A percentile compares a stretch with the other conserved stretches of the same genome.
These are phyloP conservation scores for Diplodia corticola DNA, from an alignment of 2,329 filamentous ascomycete species.

Conservation along the genomic window DNA sequence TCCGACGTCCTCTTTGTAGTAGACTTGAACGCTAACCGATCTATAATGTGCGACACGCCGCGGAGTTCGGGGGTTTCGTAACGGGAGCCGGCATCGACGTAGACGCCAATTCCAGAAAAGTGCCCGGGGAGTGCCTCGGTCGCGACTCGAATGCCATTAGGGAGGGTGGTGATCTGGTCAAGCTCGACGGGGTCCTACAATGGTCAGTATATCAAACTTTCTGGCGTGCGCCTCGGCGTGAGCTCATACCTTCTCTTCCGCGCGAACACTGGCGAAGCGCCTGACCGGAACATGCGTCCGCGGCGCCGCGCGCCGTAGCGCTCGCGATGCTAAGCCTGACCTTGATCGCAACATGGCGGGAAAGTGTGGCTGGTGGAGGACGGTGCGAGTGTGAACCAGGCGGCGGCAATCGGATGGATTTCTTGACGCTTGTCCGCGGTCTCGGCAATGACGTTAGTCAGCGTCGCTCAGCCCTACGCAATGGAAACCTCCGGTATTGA, in stretches of 20 bases:
- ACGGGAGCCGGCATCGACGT: slow-evolving; percentile 90
- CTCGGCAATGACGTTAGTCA: slow-evolving; percentile 24
- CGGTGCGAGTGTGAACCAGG: not conserved
- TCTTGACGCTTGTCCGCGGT: slow-evolving; percentile 18
- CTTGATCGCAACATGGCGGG: slow-evolving; percentile 17
- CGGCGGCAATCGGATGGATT: slow-evolving; percentile 12
- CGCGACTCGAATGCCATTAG: slow-evolving; percentile 91
- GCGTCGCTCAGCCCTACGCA: slow-evolving; percentile 5
- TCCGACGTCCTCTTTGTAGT: slow-evolving; percentile 73
- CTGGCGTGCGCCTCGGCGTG: slow-evolving; percentile 19
- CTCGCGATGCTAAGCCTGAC: slow-evolving; percentile 10
- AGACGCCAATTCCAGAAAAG: slow-evolving; percentile 93
- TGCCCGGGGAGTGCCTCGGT: slow-evolving; percentile 92
- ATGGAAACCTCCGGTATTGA: not conserved
- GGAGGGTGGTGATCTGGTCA: slow-evolving; percentile 81
- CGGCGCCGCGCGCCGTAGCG: not conserved
- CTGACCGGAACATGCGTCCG: slow-evolving; percentile 22
- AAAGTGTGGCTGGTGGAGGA: not conserved
- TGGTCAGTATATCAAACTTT: not conserved
- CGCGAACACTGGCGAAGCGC: slow-evolving; percentile 34
- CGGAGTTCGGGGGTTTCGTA: slow-evolving; percentile 85
- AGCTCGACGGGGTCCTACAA: slow-evolving; percentile 78
- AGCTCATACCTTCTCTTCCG: slow-evolving; percentile 38
- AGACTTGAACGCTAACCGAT: slow-evolving; percentile 89
- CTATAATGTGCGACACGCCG: slow-evolving; percentile 94